Conservation (phyloP, 495 filamentous ascomycete genomes). For the Staphylotrichum longicolle region DNA sequence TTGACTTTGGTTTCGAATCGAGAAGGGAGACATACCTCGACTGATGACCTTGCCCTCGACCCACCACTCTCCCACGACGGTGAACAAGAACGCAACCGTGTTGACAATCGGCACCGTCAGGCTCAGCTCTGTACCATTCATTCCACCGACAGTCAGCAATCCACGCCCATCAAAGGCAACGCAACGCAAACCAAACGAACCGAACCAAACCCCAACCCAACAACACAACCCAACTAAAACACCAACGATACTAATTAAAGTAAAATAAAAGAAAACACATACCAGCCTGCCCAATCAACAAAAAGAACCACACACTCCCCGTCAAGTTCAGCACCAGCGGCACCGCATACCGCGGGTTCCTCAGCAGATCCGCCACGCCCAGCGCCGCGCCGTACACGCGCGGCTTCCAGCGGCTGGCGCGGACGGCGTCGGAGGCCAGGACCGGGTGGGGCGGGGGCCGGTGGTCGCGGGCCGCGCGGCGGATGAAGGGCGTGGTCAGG, state of each 20-base stretch:
- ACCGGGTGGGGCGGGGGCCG: slow-evolving; percentile 52
- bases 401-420: slow-evolving; percentile 51
- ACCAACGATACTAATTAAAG: background rate
- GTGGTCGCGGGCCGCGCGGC: slow-evolving; percentile 60
- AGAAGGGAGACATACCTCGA: slow-evolving; percentile 52
- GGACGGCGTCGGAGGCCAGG: slow-evolving; percentile 41
- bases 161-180: no score
- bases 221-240: background rate
- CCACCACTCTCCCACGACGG: slow-evolving; percentile 92
- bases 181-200: no score
- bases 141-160: background rate
- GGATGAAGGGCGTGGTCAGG: slow-evolving; percentile 71
- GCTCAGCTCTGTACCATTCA: slow-evolving; percentile 65
- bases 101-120: slow-evolving; percentile 94
- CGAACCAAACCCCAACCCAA: background rate
- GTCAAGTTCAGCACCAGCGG: slow-evolving; percentile 88
- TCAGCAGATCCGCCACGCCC: slow-evolving; percentile 73
- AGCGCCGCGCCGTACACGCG: slow-evolving; percentile 60
- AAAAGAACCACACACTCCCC: slow-evolving; percentile 95
- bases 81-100: slow-evolving; percentile 90
- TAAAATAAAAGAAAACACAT: slow-evolving; percentile 34
- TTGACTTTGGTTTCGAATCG: background rate
- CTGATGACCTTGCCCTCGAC: slow-evolving; percentile 86
- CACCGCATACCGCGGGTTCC: slow-evolving; percentile 77
- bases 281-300: slow-evolving; percentile 91